A percentile compares a stretch with the other conserved stretches of the same genome.
Evolutionary conservation across 306 rosid genomes (phyloP).

Genomic region (Prunus campanulata): DNA sequence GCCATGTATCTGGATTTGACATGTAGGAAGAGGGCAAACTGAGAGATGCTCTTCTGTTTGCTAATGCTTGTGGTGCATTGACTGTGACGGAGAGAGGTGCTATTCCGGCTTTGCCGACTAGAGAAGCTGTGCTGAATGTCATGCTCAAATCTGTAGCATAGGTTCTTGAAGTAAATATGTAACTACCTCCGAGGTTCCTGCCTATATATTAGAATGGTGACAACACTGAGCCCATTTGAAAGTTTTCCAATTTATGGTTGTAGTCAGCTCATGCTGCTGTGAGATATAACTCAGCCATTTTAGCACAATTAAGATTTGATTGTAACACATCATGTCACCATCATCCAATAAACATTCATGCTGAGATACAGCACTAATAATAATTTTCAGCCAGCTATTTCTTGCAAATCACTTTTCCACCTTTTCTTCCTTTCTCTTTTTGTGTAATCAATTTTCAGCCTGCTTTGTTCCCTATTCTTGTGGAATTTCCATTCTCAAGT

Average conservation of each 20-base stretch:
- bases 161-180: constrained; percentile 14
- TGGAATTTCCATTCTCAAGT: not conserved
- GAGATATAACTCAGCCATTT: not conserved
- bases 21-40: constrained; percentile 69
- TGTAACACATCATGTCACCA: not conserved
- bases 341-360: constrained; percentile 1
- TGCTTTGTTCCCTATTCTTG: not conserved
- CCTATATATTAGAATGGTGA: constrained; percentile 21
- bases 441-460: not conserved
- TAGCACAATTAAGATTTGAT: not conserved
- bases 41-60: constrained; percentile 86
- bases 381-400: no score
- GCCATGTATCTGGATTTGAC: constrained; percentile 19
- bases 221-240: not conserved
- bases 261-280: constrained; percentile 16
- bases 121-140: constrained; percentile 65
- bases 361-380: not conserved
- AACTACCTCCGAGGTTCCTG: constrained; percentile 6
- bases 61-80: constrained; percentile 91
- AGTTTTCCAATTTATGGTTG: not conserved
- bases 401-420: not conserved
- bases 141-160: constrained; percentile 52
- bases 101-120: constrained; percentile 87
- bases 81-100: constrained; percentile 96
- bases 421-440: not conserved